These are phyloP conservation scores for Betula pendula DNA, from an alignment of 306 rosid species.

Conservation along the genomic window DNA sequence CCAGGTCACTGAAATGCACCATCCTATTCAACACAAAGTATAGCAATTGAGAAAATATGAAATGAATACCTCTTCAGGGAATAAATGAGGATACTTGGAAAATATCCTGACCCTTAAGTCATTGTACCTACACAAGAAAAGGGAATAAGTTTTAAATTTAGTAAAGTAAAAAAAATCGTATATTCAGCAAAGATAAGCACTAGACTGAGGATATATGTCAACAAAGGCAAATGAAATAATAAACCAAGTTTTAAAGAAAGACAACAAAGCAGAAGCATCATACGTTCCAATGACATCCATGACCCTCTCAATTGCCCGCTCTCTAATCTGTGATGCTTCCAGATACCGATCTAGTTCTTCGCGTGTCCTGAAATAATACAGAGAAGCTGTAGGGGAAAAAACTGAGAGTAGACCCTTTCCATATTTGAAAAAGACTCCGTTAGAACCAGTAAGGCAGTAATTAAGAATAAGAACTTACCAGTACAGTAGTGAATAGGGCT, in stretches of 20 bases:
- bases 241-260: conserved; percentile 26
- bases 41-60: neutral
- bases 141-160: conserved; percentile 1
- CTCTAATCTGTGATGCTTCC: conserved; percentile 94
- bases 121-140: conserved; percentile 62
- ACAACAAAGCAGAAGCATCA: conserved; percentile 34
- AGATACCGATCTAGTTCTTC: conserved; percentile 90
- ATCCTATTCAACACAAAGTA: neutral
- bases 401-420: conserved; percentile 31
- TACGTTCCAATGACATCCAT: conserved; percentile 95
- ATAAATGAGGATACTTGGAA: conserved; percentile 78
- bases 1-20: neutral
- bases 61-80: conserved; percentile 84
- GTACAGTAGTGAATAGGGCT: conserved; percentile 92
- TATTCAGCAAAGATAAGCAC: conserved; percentile 16
- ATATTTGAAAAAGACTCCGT: neutral
- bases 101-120: conserved; percentile 86
- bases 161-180: conserved; percentile 13
- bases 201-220: conserved; percentile 4
- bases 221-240: conserved; percentile 19
- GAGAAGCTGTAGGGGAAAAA: conserved; percentile 29
- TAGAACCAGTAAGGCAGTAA: conserved; percentile 19
- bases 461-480: conserved; percentile 47
- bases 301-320: conserved; percentile 83
- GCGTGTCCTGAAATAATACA: conserved; percentile 75